phyloP scores from a whole-genome alignment of 352 stramenopile species.

The Thraustochytrium striatum region DNA sequence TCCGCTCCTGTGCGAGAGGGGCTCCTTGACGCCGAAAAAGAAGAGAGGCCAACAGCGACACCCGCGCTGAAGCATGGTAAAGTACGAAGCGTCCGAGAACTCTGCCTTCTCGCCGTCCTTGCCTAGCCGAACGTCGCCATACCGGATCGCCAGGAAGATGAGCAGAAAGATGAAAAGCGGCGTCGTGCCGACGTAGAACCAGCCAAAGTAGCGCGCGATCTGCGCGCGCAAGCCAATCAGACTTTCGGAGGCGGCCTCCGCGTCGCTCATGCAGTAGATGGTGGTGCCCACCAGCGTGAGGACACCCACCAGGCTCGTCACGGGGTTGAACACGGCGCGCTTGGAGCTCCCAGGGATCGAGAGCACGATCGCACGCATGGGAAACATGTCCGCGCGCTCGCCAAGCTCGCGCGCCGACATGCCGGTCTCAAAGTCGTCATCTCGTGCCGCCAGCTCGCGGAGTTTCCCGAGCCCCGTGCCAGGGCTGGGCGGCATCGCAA shows the following conservation, averaged over 20 bases:
- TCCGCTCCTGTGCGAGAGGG: slow-evolving; percentile 54
- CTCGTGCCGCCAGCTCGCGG: too few species aligned
- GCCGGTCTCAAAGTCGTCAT: too few species aligned
- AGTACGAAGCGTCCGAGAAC: slow-evolving; percentile 58
- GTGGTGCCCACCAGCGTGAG: slow-evolving; percentile 54
- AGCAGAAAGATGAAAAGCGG: slow-evolving; percentile 54
- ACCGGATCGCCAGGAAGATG: slow-evolving; percentile 54
- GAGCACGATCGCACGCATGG: not conserved
- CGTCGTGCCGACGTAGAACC: slow-evolving; percentile 58
- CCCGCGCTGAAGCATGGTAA: slow-evolving; percentile 60
- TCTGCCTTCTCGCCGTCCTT: slow-evolving; percentile 53
- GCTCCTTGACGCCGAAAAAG: slow-evolving; percentile 60
- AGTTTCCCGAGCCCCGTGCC: too few species aligned
- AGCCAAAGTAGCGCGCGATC: slow-evolving; percentile 54
- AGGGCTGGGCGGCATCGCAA: too few species aligned
- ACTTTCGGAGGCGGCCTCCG: slow-evolving; percentile 23
- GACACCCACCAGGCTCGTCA: slow-evolving; percentile 54
- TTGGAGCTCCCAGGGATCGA: not conserved
- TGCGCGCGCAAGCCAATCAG: slow-evolving; percentile 18
- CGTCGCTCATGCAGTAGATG: slow-evolving; percentile 55
- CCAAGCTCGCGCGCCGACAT: not conserved
- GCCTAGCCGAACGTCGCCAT: slow-evolving; percentile 57
- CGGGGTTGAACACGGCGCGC: slow-evolving; percentile 51
- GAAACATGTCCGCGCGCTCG: not conserved
- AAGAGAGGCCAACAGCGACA: slow-evolving; percentile 60